Percentiles rank a stretch among this genome's conserved stretches.
Conservation (phyloP, 352 stramenopile species). For the Peronospora farinosa region DNA sequence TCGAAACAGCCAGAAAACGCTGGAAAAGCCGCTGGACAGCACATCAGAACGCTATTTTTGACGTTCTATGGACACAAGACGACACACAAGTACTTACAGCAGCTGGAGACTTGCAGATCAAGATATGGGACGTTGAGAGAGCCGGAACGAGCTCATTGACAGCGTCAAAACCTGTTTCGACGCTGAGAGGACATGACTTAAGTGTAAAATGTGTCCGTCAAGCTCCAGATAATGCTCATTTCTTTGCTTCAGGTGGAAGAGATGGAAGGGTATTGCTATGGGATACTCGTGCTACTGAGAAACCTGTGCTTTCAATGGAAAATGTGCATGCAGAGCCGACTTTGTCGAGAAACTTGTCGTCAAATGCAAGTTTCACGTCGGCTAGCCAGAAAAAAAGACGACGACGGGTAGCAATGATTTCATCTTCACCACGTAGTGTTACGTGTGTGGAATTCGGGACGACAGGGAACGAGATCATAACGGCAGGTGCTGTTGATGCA, state of each 20-base stretch:
- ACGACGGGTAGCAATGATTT: constrained; percentile 17
- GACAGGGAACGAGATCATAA: constrained; percentile 39
- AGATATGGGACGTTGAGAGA: constrained; percentile 53
- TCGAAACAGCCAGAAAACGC: constrained; percentile 22
- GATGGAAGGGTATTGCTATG: constrained; percentile 62
- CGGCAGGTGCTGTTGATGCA: constrained; percentile 50
- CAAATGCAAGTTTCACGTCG: constrained; percentile 29
- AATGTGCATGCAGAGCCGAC: constrained; percentile 34
- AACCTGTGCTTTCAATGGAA: constrained; percentile 27
- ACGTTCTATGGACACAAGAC: constrained; percentile 52
- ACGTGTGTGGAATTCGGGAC: constrained; percentile 63
- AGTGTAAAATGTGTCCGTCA: constrained; percentile 76
- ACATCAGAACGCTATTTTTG: constrained; percentile 69
- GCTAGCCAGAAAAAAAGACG: constrained; percentile 25
- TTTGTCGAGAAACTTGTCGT: constrained; percentile 7
- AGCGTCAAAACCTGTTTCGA: constrained; percentile 22
- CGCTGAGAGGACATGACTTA: constrained; percentile 47
- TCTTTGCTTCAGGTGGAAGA: constrained; percentile 53
- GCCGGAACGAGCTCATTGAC: not conserved
- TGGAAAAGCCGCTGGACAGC: constrained; percentile 39
- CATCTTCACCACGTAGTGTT: constrained; percentile 43
- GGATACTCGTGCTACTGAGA: constrained; percentile 34
- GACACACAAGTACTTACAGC: constrained; percentile 49
- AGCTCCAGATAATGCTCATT: constrained; percentile 19
- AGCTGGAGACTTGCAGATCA: constrained; percentile 47